These are phyloP conservation scores for Rhododendron simsii DNA, from an alignment of 148 eudicot genomes.

Conservation along the genomic window DNA sequence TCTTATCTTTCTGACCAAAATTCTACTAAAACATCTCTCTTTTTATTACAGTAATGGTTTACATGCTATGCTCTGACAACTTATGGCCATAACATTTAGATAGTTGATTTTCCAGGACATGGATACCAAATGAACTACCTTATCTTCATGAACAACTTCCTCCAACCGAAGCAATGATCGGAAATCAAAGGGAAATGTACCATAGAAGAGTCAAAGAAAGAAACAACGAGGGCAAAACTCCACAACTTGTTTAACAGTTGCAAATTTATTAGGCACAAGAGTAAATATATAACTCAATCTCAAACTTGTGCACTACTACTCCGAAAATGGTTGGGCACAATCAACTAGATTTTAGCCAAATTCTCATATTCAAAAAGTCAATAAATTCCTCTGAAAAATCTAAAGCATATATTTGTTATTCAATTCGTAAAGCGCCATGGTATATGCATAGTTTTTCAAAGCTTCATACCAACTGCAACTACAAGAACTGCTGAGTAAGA, in stretches of 20 bases:
- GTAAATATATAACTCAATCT: background rate
- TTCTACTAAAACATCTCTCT: background rate
- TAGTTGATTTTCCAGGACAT: background rate
- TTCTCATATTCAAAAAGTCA: background rate
- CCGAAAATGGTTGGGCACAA: background rate
- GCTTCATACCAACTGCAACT: background rate
- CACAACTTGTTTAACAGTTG: background rate
- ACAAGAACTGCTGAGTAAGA: constrained; percentile 8
- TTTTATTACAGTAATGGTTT: background rate
- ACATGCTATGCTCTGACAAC: background rate
- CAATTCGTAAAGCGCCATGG: background rate
- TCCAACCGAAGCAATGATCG: background rate
- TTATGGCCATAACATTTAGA: background rate
- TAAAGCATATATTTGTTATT: background rate
- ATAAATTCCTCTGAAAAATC: background rate
- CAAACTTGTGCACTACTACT: background rate
- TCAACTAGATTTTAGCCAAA: background rate
- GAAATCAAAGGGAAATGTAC: background rate
- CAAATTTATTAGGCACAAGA: background rate
- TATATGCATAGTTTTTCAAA: background rate
- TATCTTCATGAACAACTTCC: background rate
- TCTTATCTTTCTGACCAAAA: background rate
- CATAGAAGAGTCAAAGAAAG: background rate
- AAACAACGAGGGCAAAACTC: background rate
- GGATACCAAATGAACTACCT: no score